Evolutionary conservation across 805 yeast genomes (phyloP), one percentile per base, ranked within the genome.

Genomic region (Wickerhamomyces pijperi): DNA sequence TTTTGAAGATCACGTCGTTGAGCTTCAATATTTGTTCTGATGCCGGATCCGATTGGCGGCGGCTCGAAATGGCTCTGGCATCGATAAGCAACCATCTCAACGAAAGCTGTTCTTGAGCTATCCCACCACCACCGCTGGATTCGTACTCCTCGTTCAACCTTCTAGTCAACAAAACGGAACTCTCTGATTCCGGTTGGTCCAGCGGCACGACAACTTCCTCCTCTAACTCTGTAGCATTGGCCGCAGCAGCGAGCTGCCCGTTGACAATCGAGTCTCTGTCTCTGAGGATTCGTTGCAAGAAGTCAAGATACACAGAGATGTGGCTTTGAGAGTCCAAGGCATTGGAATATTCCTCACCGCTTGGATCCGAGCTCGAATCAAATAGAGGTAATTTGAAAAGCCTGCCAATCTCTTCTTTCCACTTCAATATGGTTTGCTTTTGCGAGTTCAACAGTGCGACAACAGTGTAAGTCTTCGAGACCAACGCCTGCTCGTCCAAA

Each of bases 271-370:
- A 41, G 19, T 59, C 69, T 40, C 81, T 55, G 46, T 74, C 78
- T 21, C 51, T 56, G 25, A 77, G 46, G 3, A 67, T 51, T 36
- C 63, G 58, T 39, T 75, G 74, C 7, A 82, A 42, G 16, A 73
- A 70, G 38, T 73, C 75, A 42, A 83, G 61, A 41, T 74, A 68
- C 0, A 73, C 67, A 32, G 75, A 74, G 0, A 80, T 80, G 42
- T 71, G 67, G 42, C 82, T 94, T 56, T 90, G 97, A 36, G 73
- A 78, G 33, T 75, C 74, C 36, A 90, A 63, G 0, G 94, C 78
- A 4, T 70, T 71, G 12, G 74, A 78, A 56, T 88, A 92, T 50
- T 87, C 97, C 37, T 76, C 82, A 13, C 50, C 55, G 37, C 42
- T 44, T n/a, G 55, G 51, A 32, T 64, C 67, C 1, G 59, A 56